Conservation (phyloP, 805 yeast species). For the Pichia exigua region DNA sequence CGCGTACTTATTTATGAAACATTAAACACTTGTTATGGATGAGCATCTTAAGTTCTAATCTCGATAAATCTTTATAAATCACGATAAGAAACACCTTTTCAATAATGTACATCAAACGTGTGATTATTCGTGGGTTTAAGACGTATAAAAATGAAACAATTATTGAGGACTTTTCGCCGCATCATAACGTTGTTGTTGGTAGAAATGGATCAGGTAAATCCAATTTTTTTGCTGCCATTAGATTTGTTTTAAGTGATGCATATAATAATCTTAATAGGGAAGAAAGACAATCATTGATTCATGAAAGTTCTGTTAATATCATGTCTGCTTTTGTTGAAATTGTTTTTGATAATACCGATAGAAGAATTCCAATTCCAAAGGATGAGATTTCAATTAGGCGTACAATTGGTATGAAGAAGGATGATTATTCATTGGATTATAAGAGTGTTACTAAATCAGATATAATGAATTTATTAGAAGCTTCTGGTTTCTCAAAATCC, state of each 20-base stretch:
- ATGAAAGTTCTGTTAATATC: conserved; percentile 84
- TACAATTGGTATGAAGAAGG: conserved; percentile 89
- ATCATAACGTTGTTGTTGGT: conserved; percentile 82
- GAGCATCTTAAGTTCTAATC: not conserved
- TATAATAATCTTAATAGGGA: conserved; percentile 77
- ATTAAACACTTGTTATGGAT: not conserved
- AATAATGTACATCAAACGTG: conserved; percentile 26
- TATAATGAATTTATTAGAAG: conserved; percentile 72
- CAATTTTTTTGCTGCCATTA: conserved; percentile 88
- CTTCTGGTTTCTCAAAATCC: conserved; percentile 85
- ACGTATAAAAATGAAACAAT: conserved; percentile 81
- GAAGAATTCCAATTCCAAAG: conserved; percentile 62
- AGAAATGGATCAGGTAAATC: conserved; percentile 97
- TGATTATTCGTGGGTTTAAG: conserved; percentile 85
- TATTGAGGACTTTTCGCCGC: conserved; percentile 69
- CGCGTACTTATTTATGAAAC: not conserved
- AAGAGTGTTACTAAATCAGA: conserved; percentile 74
- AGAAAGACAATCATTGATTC: conserved; percentile 79
- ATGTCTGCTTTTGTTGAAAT: conserved; percentile 92
- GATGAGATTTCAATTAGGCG: conserved; percentile 71
- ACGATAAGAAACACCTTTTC: too few relatives aligned
- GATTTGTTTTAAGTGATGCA: conserved; percentile 88
- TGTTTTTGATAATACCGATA: conserved; percentile 71
- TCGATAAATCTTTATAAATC: too few relatives aligned
- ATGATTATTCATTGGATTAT: conserved; percentile 80